Conservation (phyloP, 345 rosid species). For the Moricandia moricandioides region DNA sequence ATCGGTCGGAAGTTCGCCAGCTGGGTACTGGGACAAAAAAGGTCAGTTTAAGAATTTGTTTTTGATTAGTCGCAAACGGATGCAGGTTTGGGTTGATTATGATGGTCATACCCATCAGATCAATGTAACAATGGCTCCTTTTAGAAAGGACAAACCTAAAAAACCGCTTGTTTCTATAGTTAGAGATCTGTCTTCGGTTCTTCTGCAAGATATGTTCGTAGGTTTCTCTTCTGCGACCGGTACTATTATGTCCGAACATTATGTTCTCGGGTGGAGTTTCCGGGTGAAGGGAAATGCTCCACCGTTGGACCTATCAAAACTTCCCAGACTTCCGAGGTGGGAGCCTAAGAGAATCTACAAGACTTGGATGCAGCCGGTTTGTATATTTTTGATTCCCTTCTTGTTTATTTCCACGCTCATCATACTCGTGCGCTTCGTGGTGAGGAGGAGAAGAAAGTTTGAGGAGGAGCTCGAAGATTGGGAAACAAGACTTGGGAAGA, state of each 20-base stretch:
- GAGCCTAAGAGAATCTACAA: background rate
- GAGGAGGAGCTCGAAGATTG: constrained; percentile 69
- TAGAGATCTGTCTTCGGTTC: constrained; percentile 2
- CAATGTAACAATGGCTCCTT: background rate
- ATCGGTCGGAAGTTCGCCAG: constrained; percentile 20
- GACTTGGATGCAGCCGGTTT: background rate
- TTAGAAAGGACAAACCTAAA: background rate
- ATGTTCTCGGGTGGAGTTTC: constrained; percentile 6
- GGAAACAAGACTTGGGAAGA: constrained; percentile 79
- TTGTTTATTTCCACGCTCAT: constrained; percentile 25
- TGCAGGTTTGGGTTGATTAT: constrained; percentile 66
- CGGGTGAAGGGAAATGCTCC: background rate
- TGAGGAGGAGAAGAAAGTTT: constrained; percentile 48
- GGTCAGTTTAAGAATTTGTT: background rate
- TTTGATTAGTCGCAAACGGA: background rate
- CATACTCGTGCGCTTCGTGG: background rate
- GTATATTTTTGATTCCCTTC: background rate
- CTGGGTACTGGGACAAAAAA: background rate
- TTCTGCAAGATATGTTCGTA: constrained; percentile 22
- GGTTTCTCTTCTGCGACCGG: constrained; percentile 11
- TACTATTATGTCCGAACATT: background rate
- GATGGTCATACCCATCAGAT: constrained; percentile 33
- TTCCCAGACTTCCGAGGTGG: constrained; percentile 27
- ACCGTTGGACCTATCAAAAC: background rate
- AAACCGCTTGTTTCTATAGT: background rate